Evolutionary conservation across 164 flowering plant species (phyloP), one percentile per base, ranked within the genome.

Genomic region (Kingdonia uniflora): DNA sequence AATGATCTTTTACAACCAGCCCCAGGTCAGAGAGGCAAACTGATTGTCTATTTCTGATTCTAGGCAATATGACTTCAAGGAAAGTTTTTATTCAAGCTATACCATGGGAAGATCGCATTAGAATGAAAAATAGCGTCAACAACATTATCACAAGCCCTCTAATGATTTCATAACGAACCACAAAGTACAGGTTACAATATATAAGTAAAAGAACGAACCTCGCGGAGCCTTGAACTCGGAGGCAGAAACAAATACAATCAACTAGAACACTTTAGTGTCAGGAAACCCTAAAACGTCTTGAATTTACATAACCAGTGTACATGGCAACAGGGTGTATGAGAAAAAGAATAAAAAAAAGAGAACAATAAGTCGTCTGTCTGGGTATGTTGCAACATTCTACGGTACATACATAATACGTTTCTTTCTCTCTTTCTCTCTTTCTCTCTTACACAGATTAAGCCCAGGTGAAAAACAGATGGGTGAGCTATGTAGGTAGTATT

Each of bases 401-500:
- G 42, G 63, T 63, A 71, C 69, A 68, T 52, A 66, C 54, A 59
- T 64, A 37, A 55, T 58, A 51, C 55, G 19, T 62, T 42, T 26
- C 6, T 29, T 29, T 29, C 8, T 29, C 8, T 29, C 35, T 29
- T 29, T 29, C 35, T 29, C 8, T 29, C 35, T 29, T 8, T 8
- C 49, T 57, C 56, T 43, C 39, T 14, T 58, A 59, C 64, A 61
- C 58, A 50, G 54, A 67, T 54, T 42, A 51, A 50, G 62, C 75
- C 76, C 76, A 61, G 55, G 65, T 68, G 71, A 71, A 74, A 74
- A 74, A 70, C 68, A 64, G 53, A 64, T 52, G 78, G 76, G 72
- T 68, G 39, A 53, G 62, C 71, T 58, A 66, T 55, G 26, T 60
- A 69, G 63, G 44, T 61, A 20, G 48, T 40, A 29, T 61, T 41